phyloP scores from a whole-genome alignment of 805 yeast genomes.

The Schwanniomyces occidentalis region DNA sequence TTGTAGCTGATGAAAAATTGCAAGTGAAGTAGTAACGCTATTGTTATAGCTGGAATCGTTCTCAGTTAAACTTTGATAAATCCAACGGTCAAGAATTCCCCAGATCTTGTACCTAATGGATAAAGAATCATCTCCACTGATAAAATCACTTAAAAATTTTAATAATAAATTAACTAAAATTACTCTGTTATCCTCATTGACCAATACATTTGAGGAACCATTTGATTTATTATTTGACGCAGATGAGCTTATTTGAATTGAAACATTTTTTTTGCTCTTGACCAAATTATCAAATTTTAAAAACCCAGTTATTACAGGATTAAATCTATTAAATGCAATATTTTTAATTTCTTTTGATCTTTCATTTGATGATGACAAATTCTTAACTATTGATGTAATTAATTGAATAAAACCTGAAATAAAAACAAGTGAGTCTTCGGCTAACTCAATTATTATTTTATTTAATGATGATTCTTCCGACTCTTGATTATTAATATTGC shows the following conservation, averaged over 20 bases:
- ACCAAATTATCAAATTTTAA: constrained; percentile 42
- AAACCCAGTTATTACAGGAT: constrained; percentile 33
- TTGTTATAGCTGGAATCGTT: constrained; percentile 1
- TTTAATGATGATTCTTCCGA: constrained; percentile 31
- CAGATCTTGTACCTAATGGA: constrained; percentile 54
- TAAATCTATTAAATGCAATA: constrained; percentile 32
- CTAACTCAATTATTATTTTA: constrained; percentile 50
- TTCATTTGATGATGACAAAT: constrained; percentile 22
- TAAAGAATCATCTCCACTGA: constrained; percentile 36
- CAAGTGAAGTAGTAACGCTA: not conserved
- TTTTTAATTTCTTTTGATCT: constrained; percentile 24
- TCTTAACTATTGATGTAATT: constrained; percentile 40
- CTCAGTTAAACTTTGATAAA: constrained; percentile 42
- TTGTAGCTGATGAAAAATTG: constrained; percentile 6
- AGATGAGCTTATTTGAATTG: constrained; percentile 2
- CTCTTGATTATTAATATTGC: constrained; percentile 11
- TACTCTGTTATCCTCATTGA: constrained; percentile 38
- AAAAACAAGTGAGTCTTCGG: constrained; percentile 77
- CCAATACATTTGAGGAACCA: constrained; percentile 21
- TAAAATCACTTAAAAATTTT: constrained; percentile 52
- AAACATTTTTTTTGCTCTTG: constrained; percentile 13
- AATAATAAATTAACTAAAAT: constrained; percentile 41
- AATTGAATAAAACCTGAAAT: constrained; percentile 73
- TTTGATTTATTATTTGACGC: constrained; percentile 10
- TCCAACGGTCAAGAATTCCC: constrained; percentile 70